phyloP scores from a whole-genome alignment of 2,329 filamentous ascomycete genomes.

The Fusarium ambrosium region DNA sequence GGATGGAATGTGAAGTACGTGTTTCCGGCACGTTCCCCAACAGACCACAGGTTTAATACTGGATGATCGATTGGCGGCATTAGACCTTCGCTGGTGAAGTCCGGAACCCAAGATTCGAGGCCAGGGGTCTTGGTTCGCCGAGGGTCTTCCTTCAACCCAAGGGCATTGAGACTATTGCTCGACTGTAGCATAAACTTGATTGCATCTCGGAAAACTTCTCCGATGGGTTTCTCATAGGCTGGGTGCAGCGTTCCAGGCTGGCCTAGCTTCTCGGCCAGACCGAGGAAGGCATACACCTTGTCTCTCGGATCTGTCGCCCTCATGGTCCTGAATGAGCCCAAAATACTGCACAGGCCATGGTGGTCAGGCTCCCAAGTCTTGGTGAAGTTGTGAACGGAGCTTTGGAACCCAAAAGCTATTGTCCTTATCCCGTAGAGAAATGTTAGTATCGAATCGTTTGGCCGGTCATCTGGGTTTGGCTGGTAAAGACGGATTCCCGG shows the following conservation, averaged over 20 bases:
- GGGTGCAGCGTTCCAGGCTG: background rate
- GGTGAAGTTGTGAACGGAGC: background rate
- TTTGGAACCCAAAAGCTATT: background rate
- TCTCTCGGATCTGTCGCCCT: background rate
- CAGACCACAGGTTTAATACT: background rate
- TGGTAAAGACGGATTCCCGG: background rate
- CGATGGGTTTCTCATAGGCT: background rate
- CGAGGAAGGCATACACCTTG: background rate
- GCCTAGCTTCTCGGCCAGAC: background rate
- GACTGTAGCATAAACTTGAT: background rate
- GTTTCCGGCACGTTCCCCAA: background rate
- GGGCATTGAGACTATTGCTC: background rate
- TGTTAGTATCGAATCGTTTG: background rate
- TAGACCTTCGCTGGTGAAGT: background rate
- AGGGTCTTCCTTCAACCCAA: background rate
- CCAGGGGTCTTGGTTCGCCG: background rate
- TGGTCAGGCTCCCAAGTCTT: background rate
- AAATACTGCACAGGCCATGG: background rate
- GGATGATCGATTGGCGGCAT: rapidly evolving
- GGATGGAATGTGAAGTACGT: too few species aligned
- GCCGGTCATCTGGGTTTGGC: background rate
- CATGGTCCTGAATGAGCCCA: background rate
- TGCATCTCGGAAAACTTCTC: background rate
- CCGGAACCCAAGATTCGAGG: background rate
- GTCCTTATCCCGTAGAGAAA: background rate